phyloP scores from a whole-genome alignment of 2,329 filamentous ascomycete species.

The Claviceps purpurea region DNA sequence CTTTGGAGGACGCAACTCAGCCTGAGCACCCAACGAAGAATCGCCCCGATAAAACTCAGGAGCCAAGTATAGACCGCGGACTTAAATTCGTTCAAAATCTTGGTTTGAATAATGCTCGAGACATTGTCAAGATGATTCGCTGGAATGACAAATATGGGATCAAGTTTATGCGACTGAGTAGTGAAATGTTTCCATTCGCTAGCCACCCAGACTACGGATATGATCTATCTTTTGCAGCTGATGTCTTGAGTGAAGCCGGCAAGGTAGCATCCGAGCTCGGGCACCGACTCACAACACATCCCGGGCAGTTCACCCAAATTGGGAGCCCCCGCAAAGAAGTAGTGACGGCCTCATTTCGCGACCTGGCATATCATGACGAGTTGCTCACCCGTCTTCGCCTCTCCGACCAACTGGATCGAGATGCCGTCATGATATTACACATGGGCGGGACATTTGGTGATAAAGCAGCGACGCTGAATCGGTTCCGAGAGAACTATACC shows the following conservation, averaged over 20 bases:
- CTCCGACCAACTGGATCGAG: slow-evolving; percentile 63
- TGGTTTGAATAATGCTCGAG: slow-evolving; percentile 68
- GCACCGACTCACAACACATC: slow-evolving; percentile 80
- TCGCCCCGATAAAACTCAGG: slow-evolving; percentile 60
- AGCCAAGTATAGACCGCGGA: slow-evolving; percentile 53
- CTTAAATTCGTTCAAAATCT: slow-evolving; percentile 62
- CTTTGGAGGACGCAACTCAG: slow-evolving; percentile 58
- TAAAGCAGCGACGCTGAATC: slow-evolving; percentile 62
- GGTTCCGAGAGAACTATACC: slow-evolving; percentile 65
- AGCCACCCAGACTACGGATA: slow-evolving; percentile 83
- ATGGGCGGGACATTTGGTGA: slow-evolving; percentile 87
- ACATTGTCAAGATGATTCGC: slow-evolving; percentile 71
- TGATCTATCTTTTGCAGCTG: slow-evolving; percentile 68
- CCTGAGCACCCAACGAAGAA: slow-evolving; percentile 79
- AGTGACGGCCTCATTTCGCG: slow-evolving; percentile 61
- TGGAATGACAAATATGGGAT: slow-evolving; percentile 93
- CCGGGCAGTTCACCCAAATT: slow-evolving; percentile 85
- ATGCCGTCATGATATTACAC: slow-evolving; percentile 90
- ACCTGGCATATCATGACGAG: slow-evolving; percentile 81
- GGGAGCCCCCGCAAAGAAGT: slow-evolving; percentile 71
- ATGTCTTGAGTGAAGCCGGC: slow-evolving; percentile 63
- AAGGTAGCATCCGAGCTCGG: slow-evolving; percentile 63
- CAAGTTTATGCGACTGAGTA: slow-evolving; percentile 82
- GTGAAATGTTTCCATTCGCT: slow-evolving; percentile 95
- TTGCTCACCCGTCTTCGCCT: slow-evolving; percentile 65